These are phyloP conservation scores for Schoenoplectus triqueter DNA, from an alignment of 202 grass and related monocot species.

Conservation along the genomic window DNA sequence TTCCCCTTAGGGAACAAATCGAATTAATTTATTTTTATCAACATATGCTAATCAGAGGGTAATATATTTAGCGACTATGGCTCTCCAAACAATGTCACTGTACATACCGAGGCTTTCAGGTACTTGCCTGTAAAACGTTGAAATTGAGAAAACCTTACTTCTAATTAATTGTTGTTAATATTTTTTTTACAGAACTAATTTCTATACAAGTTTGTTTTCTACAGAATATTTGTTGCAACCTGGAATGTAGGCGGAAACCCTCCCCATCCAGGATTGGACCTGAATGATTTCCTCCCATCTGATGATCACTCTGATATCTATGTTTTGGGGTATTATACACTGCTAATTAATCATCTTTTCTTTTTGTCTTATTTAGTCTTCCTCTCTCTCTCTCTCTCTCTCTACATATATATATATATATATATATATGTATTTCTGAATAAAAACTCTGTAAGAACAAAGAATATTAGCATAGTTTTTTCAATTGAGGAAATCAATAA, in stretches of 20 bases:
- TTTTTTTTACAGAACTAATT: neutral
- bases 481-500: neutral
- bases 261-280: conserved; percentile 59
- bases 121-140: conserved; percentile 8
- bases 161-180: neutral
- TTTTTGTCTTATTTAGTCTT: neutral
- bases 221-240: conserved; percentile 78
- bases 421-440: too few species aligned
- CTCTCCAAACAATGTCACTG: conserved; percentile 44
- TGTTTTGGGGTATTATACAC: conserved; percentile 70
- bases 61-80: conserved; percentile 55
- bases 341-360: neutral
- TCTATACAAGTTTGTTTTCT: conserved; percentile 15
- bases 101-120: conserved; percentile 62
- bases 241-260: conserved; percentile 91
- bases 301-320: conserved; percentile 84
- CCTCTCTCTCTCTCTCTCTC: neutral
- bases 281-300: conserved; percentile 72
- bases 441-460: too few species aligned
- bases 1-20: neutral
- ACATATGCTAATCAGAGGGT: conserved; percentile 42
- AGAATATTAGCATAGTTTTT: neutral
- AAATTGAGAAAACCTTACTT: neutral
- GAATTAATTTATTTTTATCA: conserved; percentile 21
- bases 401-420: too few species aligned